These are phyloP conservation scores for Teunomyces tritomae DNA, from an alignment of 805 yeast species.

Conservation along the genomic window DNA sequence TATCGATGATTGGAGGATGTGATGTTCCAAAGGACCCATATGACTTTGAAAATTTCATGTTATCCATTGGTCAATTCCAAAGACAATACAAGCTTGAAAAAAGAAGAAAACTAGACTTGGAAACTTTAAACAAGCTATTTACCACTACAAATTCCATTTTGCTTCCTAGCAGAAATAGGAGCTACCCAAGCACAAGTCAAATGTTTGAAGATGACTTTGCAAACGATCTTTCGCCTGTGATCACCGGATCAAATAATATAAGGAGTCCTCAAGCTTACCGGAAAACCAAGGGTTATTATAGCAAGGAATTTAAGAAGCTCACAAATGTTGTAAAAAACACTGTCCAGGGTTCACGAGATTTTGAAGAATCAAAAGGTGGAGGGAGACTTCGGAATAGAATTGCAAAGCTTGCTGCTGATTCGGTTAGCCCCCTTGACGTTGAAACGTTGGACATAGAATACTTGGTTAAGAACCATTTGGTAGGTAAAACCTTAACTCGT, in stretches of 20 bases:
- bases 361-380: slow-evolving; percentile 15
- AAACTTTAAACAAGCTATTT: slow-evolving; percentile 44
- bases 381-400: slow-evolving; percentile 32
- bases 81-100: slow-evolving; percentile 57
- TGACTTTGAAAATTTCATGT: slow-evolving; percentile 66
- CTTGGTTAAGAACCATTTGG: slow-evolving; percentile 27
- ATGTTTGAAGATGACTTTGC: slow-evolving; percentile 5
- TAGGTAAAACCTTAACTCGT: slow-evolving; percentile 32
- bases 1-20: slow-evolving; percentile 32
- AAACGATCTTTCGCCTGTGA: not conserved
- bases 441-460: slow-evolving; percentile 40
- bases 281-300: slow-evolving; percentile 31
- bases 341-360: slow-evolving; percentile 53
- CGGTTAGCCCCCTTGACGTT: slow-evolving; percentile 34
- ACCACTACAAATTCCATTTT: slow-evolving; percentile 33
- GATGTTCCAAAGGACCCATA: slow-evolving; percentile 82
- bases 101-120: slow-evolving; percentile 54
- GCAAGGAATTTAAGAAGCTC: slow-evolving; percentile 47
- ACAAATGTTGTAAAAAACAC: slow-evolving; percentile 70
- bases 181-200: not conserved
- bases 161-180: slow-evolving; percentile 20
- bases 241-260: not conserved
- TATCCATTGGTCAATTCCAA: slow-evolving; percentile 74
- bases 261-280: slow-evolving; percentile 6
- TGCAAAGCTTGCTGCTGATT: slow-evolving; percentile 33